These are phyloP conservation scores for Massariosphaeria phaeospora DNA, from an alignment of 495 filamentous ascomycete genomes.

Conservation along the genomic window DNA sequence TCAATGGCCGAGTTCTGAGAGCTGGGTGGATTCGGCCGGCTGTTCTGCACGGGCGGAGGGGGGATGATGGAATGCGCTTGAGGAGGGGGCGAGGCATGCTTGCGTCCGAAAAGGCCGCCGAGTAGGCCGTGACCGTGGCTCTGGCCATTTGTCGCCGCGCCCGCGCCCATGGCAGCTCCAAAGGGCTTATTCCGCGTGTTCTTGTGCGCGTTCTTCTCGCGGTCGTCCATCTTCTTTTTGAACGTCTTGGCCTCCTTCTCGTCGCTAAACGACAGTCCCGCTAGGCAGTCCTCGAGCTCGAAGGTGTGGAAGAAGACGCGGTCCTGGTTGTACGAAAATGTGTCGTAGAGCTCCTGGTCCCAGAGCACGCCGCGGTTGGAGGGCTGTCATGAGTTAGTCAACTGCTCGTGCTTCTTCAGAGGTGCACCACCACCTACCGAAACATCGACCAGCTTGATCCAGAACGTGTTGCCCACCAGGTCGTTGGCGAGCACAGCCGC, in stretches of 20 bases:
- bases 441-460: constrained; percentile 94
- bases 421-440: constrained; percentile 57
- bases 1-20: constrained; percentile 63
- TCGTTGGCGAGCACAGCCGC: constrained; percentile 93
- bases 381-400: constrained; percentile 48
- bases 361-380: constrained; percentile 85
- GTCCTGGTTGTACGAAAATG: constrained; percentile 90
- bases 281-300: constrained; percentile 85
- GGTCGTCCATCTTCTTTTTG: constrained; percentile 87
- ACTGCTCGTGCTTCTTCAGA: background rate
- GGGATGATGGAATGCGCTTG: constrained; percentile 51
- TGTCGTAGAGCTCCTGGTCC: constrained; percentile 97
- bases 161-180: constrained; percentile 39
- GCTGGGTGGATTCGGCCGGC: constrained; percentile 28
- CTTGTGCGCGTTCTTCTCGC: constrained; percentile 90
- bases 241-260: constrained; percentile 96
- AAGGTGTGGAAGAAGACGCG: constrained; percentile 96
- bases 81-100: constrained; percentile 56
- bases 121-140: constrained; percentile 32
- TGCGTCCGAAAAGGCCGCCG: constrained; percentile 57
- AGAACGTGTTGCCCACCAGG: constrained; percentile 88
- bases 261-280: constrained; percentile 84
- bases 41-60: constrained; percentile 38
- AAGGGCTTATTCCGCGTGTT: constrained; percentile 74
- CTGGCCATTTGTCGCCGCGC: constrained; percentile 38